phyloP scores from a whole-genome alignment of 441 rosid species.

The Omphalea diandra region DNA sequence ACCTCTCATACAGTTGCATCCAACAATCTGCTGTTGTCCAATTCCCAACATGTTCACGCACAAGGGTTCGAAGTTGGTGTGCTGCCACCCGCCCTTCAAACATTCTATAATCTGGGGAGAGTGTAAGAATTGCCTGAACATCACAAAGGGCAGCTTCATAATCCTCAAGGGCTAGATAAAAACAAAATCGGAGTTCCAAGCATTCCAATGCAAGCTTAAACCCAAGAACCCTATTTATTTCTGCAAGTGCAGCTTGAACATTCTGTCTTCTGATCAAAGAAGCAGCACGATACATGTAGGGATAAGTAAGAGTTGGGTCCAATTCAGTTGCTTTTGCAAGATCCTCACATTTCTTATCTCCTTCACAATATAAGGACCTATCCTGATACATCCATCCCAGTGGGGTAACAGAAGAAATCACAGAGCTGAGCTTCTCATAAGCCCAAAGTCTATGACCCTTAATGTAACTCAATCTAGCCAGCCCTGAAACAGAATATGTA shows the following conservation, averaged over 20 bases:
- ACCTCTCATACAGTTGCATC: constrained; percentile 92
- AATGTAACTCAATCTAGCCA: constrained; percentile 69
- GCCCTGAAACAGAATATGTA: constrained; percentile 71
- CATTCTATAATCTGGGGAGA: constrained; percentile 86
- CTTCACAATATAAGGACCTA: constrained; percentile 85
- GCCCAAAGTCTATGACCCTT: constrained; percentile 66
- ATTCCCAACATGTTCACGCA: constrained; percentile 79
- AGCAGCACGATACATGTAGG: constrained; percentile 94
- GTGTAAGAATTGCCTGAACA: constrained; percentile 90
- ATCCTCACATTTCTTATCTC: constrained; percentile 74
- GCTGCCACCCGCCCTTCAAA: constrained; percentile 94
- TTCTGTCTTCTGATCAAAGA: constrained; percentile 74
- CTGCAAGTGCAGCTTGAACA: constrained; percentile 75
- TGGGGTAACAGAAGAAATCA: constrained; percentile 64
- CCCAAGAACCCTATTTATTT: constrained; percentile 83
- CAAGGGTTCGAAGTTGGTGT: constrained; percentile 76
- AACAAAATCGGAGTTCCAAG: constrained; percentile 92
- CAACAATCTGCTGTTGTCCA: constrained; percentile 99
- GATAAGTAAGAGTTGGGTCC: constrained; percentile 92
- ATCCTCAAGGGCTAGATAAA: constrained; percentile 85
- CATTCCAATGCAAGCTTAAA: constrained; percentile 92
- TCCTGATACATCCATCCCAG: constrained; percentile 98
- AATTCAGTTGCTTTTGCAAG: constrained; percentile 79
- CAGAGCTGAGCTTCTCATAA: constrained; percentile 76
- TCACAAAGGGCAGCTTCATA: constrained; percentile 82